phyloP scores from a whole-genome alignment of 306 rosid species.

The Glycine latifolia region DNA sequence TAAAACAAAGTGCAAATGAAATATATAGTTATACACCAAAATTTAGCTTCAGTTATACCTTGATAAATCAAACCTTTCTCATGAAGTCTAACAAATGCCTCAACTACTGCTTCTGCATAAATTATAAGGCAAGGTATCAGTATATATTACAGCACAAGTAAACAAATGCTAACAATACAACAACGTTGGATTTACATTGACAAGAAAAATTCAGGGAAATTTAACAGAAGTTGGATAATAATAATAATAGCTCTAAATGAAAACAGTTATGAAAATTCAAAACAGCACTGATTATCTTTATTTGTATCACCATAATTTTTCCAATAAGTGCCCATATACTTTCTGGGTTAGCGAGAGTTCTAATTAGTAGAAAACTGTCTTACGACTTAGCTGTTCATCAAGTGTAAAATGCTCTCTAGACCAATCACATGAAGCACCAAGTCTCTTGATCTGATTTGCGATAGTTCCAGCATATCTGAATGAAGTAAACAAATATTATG shows the following conservation, averaged over 20 bases:
- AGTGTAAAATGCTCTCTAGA: slow-evolving; percentile 94
- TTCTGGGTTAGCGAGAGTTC: slow-evolving; percentile 47
- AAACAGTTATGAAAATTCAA: slow-evolving; percentile 11
- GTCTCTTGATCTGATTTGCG: slow-evolving; percentile 95
- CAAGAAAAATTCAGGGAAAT: slow-evolving; percentile 34
- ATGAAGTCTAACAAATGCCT: slow-evolving; percentile 95
- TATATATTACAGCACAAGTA: slow-evolving; percentile 23
- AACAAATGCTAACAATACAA: slow-evolving; percentile 27
- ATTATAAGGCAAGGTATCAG: slow-evolving; percentile 56
- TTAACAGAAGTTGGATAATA: background rate
- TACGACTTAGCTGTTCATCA: slow-evolving; percentile 99
- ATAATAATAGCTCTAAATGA: background rate
- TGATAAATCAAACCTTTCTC: slow-evolving; percentile 95
- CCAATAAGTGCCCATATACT: slow-evolving; percentile 25
- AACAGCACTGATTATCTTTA: slow-evolving; percentile 27
- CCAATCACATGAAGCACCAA: slow-evolving; percentile 99
- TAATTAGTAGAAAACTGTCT: slow-evolving; percentile 69
- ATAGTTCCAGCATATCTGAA: slow-evolving; percentile 94
- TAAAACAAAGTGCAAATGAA: no score
- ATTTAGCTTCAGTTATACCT: slow-evolving; percentile 62
- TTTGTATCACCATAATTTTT: slow-evolving; percentile 27
- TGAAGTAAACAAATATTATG: slow-evolving; percentile 33
- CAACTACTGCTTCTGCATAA: slow-evolving; percentile 87
- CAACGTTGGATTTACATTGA: slow-evolving; percentile 5
- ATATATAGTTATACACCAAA: slow-evolving; percentile 35